Conservation (phyloP, 805 yeast genomes). For the Pichia scutulata region DNA sequence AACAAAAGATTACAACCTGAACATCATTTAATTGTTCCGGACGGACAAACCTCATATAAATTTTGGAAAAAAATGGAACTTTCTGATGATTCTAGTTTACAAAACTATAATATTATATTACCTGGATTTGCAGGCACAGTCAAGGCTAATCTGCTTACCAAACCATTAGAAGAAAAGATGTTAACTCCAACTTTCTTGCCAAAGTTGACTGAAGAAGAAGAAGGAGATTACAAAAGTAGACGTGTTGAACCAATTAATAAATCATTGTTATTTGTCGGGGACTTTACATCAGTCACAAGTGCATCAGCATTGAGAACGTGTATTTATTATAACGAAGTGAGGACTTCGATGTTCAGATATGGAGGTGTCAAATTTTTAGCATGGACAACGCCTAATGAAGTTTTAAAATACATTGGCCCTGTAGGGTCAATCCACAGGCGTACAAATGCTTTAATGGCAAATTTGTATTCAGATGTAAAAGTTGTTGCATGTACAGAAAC, state of each 20-base stretch:
- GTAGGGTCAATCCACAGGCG: conserved; percentile 46
- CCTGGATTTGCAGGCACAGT: conserved; percentile 11
- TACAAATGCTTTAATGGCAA: conserved; percentile 57
- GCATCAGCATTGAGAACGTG: conserved; percentile 47
- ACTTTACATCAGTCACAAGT: conserved; percentile 34
- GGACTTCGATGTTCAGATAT: conserved; percentile 30
- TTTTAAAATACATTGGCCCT: conserved; percentile 53
- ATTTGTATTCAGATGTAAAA: conserved; percentile 51
- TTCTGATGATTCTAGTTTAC: conserved; percentile 11
- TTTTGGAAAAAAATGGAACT: conserved; percentile 19
- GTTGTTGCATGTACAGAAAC: conserved; percentile 41
- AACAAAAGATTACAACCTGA: conserved; percentile 53
- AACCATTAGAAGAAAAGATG: conserved; percentile 35
- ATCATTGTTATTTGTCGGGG: conserved; percentile 25
- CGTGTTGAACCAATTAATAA: conserved; percentile 18
- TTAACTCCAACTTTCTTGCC: conserved; percentile 29
- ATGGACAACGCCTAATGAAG: conserved; percentile 56
- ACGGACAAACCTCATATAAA: conserved; percentile 12
- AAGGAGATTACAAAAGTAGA: not conserved
- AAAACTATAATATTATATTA: conserved; percentile 12
- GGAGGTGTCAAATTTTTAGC: conserved; percentile 61
- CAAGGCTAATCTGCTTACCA: conserved; percentile 16
- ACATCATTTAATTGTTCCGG: conserved; percentile 48
- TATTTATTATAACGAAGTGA: conserved; percentile 24
- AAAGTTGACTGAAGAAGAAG: not conserved